phyloP scores from a whole-genome alignment of 371 early-diverging fungal genomes.

The Zopfochytrium polystomum region DNA sequence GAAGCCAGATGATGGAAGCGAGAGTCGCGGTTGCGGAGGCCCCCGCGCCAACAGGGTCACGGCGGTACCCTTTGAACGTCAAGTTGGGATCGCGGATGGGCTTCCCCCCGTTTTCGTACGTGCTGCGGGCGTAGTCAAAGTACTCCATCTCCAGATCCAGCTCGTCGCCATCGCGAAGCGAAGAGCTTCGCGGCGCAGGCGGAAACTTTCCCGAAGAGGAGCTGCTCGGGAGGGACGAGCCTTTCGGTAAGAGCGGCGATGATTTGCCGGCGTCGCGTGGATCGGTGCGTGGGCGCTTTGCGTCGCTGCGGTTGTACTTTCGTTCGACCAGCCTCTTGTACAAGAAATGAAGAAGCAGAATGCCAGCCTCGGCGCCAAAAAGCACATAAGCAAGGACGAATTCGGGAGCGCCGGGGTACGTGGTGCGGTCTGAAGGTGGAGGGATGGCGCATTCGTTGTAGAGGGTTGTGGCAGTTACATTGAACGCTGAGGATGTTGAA shows the following conservation, averaged over 20 bases:
- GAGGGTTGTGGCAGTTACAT: neutral
- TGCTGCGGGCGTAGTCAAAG: slow-evolving; percentile 19
- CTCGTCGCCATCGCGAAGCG: neutral
- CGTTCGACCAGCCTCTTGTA: neutral
- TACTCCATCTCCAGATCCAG: neutral
- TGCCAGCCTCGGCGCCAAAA: neutral
- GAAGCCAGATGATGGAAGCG: slow-evolving; percentile 60
- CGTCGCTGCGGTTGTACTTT: neutral
- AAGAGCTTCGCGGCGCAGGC: neutral
- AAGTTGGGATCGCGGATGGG: neutral
- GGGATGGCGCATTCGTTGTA: neutral
- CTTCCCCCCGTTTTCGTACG: neutral
- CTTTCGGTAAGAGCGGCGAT: neutral
- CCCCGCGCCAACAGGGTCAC: neutral
- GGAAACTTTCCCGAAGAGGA: neutral
- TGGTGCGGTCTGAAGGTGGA: neutral
- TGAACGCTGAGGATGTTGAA: neutral
- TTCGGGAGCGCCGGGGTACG: neutral
- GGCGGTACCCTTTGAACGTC: neutral
- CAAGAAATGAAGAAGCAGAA: neutral
- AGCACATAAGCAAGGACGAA: neutral
- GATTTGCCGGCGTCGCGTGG: neutral
- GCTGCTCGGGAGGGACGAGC: neutral
- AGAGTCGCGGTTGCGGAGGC: slow-evolving; percentile 9
- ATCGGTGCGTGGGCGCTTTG: too few relatives aligned